A percentile compares a stretch with the other conserved stretches of the same genome.
Conservation (phyloP, 164 flowering plant species). For the Cinnamomum micranthum region DNA sequence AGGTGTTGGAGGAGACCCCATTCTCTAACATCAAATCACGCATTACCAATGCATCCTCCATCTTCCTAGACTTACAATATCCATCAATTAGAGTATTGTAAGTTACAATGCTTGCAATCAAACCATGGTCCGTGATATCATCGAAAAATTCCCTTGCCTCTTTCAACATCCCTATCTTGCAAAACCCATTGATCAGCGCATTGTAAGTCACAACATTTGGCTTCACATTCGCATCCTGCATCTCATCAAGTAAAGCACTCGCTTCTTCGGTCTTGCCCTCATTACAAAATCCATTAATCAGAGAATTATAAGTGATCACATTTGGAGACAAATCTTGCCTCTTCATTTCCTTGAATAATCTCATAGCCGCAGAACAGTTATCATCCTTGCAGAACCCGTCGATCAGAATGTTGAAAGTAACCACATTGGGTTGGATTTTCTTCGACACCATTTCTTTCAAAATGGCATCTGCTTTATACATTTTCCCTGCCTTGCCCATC, state of each 20-base stretch:
- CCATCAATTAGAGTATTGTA: constrained; percentile 30
- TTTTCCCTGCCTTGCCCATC: constrained; percentile 26
- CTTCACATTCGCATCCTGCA: constrained; percentile 11
- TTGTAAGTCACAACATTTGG: constrained; percentile 29
- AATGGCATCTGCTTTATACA: constrained; percentile 28
- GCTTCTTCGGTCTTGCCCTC: constrained; percentile 23
- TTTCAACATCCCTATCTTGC: constrained; percentile 25
- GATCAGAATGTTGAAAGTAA: constrained; percentile 29
- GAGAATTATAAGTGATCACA: constrained; percentile 27
- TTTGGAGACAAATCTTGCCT: constrained; percentile 16
- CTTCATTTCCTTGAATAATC: constrained; percentile 25
- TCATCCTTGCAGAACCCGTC: constrained; percentile 33
- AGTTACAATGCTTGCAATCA: constrained; percentile 17
- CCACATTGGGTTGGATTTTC: constrained; percentile 17
- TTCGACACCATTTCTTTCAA: constrained; percentile 26
- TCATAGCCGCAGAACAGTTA: constrained; percentile 20
- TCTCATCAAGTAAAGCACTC: constrained; percentile 16
- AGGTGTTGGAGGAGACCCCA: constrained; percentile 12
- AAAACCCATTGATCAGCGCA: constrained; percentile 22
- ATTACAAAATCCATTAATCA: constrained; percentile 29
- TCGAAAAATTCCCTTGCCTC: constrained; percentile 23
- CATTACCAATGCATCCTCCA: constrained; percentile 19
- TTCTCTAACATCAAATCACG: constrained; percentile 17
- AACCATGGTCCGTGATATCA: constrained; percentile 9
- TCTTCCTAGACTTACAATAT: constrained; percentile 23